A percentile compares a stretch with the other conserved stretches of the same genome.
Conservation (phyloP, 2,329 filamentous ascomycete species). For the Polytolypa hystricis region DNA sequence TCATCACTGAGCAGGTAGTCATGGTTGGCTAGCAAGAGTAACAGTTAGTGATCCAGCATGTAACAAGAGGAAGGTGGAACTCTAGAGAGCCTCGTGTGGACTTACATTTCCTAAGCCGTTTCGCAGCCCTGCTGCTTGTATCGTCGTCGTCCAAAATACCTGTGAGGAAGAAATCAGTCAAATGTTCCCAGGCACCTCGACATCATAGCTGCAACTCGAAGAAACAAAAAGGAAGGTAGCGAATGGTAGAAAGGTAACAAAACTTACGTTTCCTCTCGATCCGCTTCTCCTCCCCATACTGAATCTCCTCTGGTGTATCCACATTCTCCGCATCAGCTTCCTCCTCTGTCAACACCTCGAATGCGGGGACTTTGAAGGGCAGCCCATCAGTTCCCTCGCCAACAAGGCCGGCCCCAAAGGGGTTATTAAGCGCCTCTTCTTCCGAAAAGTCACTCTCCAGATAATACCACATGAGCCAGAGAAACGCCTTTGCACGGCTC, state of each 20-base stretch:
- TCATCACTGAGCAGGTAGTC: not conserved
- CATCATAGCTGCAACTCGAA: not conserved
- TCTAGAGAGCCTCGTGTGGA: not conserved
- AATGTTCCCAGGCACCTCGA: not conserved
- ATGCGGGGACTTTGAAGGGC: constrained; percentile 37
- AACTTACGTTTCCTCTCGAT: constrained; percentile 36
- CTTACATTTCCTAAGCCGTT: constrained; percentile 35
- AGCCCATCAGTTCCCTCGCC: constrained; percentile 33
- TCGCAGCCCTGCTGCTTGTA: constrained; percentile 30
- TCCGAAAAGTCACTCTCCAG: constrained; percentile 89
- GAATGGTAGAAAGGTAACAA: too few species aligned
- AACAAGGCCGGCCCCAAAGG: constrained; percentile 56
- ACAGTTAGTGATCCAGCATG: too few species aligned
- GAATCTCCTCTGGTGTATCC: constrained; percentile 38
- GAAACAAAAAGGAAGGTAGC: not conserved
- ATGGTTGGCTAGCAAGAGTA: not conserved
- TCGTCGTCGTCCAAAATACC: constrained; percentile 40
- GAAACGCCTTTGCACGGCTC: constrained; percentile 75
- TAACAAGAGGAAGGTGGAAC: not conserved
- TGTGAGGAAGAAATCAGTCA: constrained; percentile 13
- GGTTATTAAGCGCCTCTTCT: constrained; percentile 79
- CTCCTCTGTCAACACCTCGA: constrained; percentile 38
- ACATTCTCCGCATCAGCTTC: constrained; percentile 41
- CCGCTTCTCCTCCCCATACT: constrained; percentile 39
- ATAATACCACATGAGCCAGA: constrained; percentile 99